These are phyloP conservation scores for Diplodia intermedia DNA, from an alignment of 2,329 filamentous ascomycete genomes.

Conservation along the genomic window DNA sequence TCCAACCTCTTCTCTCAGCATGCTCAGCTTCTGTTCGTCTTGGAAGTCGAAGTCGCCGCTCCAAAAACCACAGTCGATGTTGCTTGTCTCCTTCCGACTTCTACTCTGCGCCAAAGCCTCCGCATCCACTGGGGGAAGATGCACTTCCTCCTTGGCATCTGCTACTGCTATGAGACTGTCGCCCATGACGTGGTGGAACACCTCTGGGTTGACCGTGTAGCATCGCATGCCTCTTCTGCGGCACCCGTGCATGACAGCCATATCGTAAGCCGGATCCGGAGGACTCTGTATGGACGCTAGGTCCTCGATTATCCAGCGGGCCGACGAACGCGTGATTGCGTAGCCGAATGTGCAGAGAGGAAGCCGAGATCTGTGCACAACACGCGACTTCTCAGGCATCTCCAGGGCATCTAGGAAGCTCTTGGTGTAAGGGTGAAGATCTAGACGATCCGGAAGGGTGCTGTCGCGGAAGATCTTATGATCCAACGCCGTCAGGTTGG, in stretches of 20 bases:
- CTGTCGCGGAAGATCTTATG: constrained; percentile 48
- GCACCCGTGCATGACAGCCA: constrained; percentile 49
- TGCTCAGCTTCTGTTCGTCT: constrained; percentile 42
- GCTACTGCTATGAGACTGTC: constrained; percentile 47
- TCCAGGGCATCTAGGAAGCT: constrained; percentile 46
- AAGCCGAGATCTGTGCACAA: constrained; percentile 51
- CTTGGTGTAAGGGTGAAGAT: constrained; percentile 52
- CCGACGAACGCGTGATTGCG: constrained; percentile 45
- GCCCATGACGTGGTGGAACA: constrained; percentile 54
- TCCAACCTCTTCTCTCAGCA: constrained; percentile 48
- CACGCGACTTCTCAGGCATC: constrained; percentile 48
- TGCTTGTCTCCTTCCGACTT: constrained; percentile 46
- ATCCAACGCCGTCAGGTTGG: constrained; percentile 42
- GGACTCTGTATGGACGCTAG: constrained; percentile 42
- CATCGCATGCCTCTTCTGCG: constrained; percentile 49
- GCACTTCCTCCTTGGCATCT: constrained; percentile 38
- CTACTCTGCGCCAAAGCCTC: constrained; percentile 43
- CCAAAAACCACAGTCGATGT: constrained; percentile 51
- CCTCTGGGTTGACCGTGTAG: constrained; percentile 53
- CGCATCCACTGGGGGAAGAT: constrained; percentile 45
- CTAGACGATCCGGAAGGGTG: constrained; percentile 45
- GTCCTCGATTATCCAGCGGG: constrained; percentile 42
- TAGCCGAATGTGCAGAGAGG: constrained; percentile 55
- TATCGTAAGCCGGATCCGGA: constrained; percentile 44
- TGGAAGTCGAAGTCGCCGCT: constrained; percentile 45